Base-by-base conservation (phyloP, 257 asterid genomes). In the Solanum rostratum region DNA sequence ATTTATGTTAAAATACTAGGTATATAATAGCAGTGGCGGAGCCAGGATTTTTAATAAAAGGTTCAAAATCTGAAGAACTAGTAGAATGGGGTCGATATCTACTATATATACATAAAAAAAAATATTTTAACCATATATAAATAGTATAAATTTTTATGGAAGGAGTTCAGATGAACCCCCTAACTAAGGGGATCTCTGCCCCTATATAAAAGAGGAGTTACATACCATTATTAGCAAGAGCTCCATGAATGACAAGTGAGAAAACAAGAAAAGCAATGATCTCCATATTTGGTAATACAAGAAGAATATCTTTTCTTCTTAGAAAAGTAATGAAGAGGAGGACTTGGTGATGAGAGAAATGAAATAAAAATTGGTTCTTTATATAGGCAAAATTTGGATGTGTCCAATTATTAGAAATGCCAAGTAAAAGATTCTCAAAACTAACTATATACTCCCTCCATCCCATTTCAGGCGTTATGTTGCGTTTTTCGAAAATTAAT, bases 181-280 rank as follows among this genome's bases (percentile, higher is more conserved):
- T 0, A 33, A 4, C 39, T 5, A 33, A 1, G 37, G 6, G 39
- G 3, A 33, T 4, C 39, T 33, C 39, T 1, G 6, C 39, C 39
- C 39, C 39, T 33, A 0, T 24, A 41, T 39, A 41, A 39, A 41
- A 41, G 33, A 71, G 9, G 7, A 71, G 19, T 39, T 39, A 71
- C 81, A 74, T 22, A 49, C 82, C 82, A 76, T 50, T 62, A 76
- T 27, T 71, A 84, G 89, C 91, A 46, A 84, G 80, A 81, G 87
- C 80, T 79, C 84, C 90, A 78, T 80, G 82, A 43, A 84, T 63
- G 86, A 82, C 80, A n/a, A 87, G 18, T 70, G 86, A 78, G n/a
- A 85, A 46, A 45, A 85, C 84, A 19, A 87, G 66, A 74, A 89
- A 82, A 60, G 84, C 12, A 54, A 33, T 24, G 29, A 70, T 55